Evolutionary conservation across 768 basidiomycete species (phyloP), one percentile per base, ranked within the genome.

Genomic region (Termitomyces sp.): DNA sequence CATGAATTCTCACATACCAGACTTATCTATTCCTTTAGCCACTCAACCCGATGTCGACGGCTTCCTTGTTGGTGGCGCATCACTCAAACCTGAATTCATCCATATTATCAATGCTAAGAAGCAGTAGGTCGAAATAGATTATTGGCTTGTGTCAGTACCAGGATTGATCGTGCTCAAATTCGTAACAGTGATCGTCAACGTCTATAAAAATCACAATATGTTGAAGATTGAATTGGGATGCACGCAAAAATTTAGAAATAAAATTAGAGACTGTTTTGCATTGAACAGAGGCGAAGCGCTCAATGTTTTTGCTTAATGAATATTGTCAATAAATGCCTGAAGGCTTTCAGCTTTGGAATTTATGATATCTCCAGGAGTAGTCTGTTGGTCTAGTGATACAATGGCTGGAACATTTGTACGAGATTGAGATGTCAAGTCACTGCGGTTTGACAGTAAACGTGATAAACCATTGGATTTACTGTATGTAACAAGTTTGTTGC

Each of bases 41-140:
- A 72, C 71, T 8, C 87, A 90, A 67, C 77, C 77, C 12, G 96
- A 98, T 69, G 88, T 98, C 49, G 96, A 98, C 72, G 96, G 96
- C 9, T 98, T 98, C 89, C 87, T 98, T 64, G 96, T 98, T 41
- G 96, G 95, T 28, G 95, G 96, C 28, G 96, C 96, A 36, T 98
- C 95, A 16, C 83, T 99, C 75, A 99, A 98, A 78, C 95, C 95
- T 43, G 95, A 98, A 75, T 97, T 98, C 67, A 85, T 90, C 50
- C 79, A 95, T 61, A 96, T 97, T 70, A 85, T 95, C 81, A 95
- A 95, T 67, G 79, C 81, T 40, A 87, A 61, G 55, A 58, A 62
- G 53, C 13, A 50, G 56, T 61, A 61, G 55, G 53, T 54, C 40
- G 20, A 41, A 30, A 20, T 43, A 54, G 28, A n/a, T 41, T n/a